Evolutionary conservation across 805 yeast genomes (phyloP).

Genomic region (Wickerhamiella spandovensis): DNA sequence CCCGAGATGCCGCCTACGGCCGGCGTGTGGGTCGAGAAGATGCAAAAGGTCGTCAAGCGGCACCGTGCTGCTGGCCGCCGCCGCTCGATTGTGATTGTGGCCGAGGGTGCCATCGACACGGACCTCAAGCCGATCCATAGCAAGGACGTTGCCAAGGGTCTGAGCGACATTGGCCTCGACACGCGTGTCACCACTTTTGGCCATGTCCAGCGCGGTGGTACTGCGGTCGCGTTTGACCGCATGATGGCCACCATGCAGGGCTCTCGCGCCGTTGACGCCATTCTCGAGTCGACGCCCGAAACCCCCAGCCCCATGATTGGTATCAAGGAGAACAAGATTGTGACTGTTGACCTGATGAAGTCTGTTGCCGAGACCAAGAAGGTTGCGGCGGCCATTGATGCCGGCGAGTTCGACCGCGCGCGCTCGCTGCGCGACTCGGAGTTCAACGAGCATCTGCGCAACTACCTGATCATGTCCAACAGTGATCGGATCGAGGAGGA

Average conservation of each 20-base stretch:
- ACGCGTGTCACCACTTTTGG: constrained; percentile 93
- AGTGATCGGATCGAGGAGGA: constrained; percentile 49
- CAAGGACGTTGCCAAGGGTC: constrained; percentile 65
- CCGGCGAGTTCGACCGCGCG: constrained; percentile 72
- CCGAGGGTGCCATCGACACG: constrained; percentile 90
- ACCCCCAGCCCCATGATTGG: constrained; percentile 95
- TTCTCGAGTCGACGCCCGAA: constrained; percentile 72
- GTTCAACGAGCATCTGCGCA: constrained; percentile 64
- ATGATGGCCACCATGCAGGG: constrained; percentile 90
- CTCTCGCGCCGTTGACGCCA: constrained; percentile 93
- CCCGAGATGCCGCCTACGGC: constrained; percentile 85
- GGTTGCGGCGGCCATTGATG: constrained; percentile 80
- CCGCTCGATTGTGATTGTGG: constrained; percentile 90
- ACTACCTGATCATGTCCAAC: constrained; percentile 57
- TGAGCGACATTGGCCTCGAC: constrained; percentile 77
- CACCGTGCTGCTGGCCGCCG: constrained; percentile 84
- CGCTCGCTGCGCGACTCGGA: constrained; percentile 79
- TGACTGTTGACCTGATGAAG: constrained; percentile 73
- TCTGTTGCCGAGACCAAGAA: constrained; percentile 76
- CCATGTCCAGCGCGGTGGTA: constrained; percentile 97
- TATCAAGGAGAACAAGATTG: constrained; percentile 72
- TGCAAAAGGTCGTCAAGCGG: constrained; percentile 58
- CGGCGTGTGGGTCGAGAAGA: constrained; percentile 64
- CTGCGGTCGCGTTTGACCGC: constrained; percentile 93
- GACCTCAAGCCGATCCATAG: constrained; percentile 71